Evolutionary conservation across 2,329 filamentous ascomycete species (phyloP).

Genomic region (Podosphaera aphanis): DNA sequence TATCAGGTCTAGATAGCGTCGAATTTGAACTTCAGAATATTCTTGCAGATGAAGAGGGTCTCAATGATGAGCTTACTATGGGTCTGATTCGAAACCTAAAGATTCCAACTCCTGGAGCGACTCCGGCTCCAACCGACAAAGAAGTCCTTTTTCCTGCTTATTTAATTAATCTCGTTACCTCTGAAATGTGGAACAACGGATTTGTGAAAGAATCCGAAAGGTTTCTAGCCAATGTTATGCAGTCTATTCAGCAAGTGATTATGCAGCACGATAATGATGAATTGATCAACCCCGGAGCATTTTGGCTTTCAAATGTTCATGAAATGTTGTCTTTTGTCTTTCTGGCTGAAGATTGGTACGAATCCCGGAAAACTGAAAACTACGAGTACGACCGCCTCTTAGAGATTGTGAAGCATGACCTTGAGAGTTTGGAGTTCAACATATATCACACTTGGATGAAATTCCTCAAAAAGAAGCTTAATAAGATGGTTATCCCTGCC

Average conservation of each 20-base stretch:
- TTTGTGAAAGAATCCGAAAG: slow-evolving; percentile 98
- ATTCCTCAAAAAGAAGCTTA: slow-evolving; percentile 94
- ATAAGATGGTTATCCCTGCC: slow-evolving; percentile 98
- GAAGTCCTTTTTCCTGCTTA: slow-evolving; percentile 97
- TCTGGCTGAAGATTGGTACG: slow-evolving; percentile 97
- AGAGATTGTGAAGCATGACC: slow-evolving; percentile 96
- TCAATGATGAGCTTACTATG: slow-evolving; percentile 94
- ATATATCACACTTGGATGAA: slow-evolving; percentile 99
- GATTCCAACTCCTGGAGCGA: slow-evolving; percentile 73
- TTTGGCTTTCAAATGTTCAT: slow-evolving; percentile 98
- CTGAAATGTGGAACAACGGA: slow-evolving; percentile 99
- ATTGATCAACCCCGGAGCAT: slow-evolving; percentile 86
- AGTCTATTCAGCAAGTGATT: slow-evolving; percentile 96
- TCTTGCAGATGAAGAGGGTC: slow-evolving; percentile 78
- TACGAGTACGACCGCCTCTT: slow-evolving; percentile 94
- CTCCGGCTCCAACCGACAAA: slow-evolving; percentile 83
- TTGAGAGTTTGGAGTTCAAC: slow-evolving; percentile 97
- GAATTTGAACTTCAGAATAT: slow-evolving; percentile 87
- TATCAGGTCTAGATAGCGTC: slow-evolving; percentile 66
- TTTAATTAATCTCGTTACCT: slow-evolving; percentile 95
- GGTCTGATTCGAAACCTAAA: slow-evolving; percentile 90
- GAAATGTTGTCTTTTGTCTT: slow-evolving; percentile 99
- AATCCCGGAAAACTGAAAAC: slow-evolving; percentile 96
- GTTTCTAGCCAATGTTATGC: slow-evolving; percentile 98
- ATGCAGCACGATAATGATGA: slow-evolving; percentile 98